phyloP scores from a whole-genome alignment of 2,329 filamentous ascomycete genomes.

The Aspergillus sp. region DNA sequence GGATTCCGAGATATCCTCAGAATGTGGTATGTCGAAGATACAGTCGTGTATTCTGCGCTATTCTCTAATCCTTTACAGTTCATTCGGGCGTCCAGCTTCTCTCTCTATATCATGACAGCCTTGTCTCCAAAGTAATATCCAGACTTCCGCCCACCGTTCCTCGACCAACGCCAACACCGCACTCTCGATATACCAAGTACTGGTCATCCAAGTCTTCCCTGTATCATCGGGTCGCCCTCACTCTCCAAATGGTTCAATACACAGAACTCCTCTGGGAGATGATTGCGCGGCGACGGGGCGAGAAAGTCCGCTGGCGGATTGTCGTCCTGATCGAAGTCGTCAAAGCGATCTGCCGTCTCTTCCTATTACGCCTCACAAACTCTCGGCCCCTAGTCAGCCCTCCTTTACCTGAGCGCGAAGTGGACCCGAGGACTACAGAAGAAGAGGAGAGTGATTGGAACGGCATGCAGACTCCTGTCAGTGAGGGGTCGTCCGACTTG shows the following conservation, averaged over 20 bases:
- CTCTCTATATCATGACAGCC: conserved; percentile 86
- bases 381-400: conserved; percentile 79
- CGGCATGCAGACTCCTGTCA: conserved; percentile 45
- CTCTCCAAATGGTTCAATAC: conserved; percentile 88
- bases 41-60: conserved; percentile 7
- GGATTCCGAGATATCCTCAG: conserved; percentile 91
- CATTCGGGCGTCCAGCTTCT: conserved; percentile 87
- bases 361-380: conserved; percentile 78
- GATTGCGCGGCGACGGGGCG: conserved; percentile 80
- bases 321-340: conserved; percentile 80
- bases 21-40: conserved; percentile 60
- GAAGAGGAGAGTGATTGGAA: conserved; percentile 46
- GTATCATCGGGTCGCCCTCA: conserved; percentile 77
- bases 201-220: conserved; percentile 61
- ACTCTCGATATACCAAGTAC: conserved; percentile 63
- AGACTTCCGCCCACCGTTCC: conserved; percentile 53
- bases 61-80: conserved; percentile 43
- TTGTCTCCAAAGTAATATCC: conserved; percentile 67
- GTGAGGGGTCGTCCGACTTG: conserved; percentile 41
- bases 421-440: conserved; percentile 61
- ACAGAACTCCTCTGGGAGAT: conserved; percentile 97
- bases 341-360: conserved; percentile 79
- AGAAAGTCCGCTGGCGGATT: conserved; percentile 78
- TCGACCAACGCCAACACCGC: conserved; percentile 52
- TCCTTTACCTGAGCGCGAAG: conserved; percentile 79